Base-by-base conservation (phyloP, 1,284 basidiomycete genomes). In the Irpex rosettiformis region DNA sequence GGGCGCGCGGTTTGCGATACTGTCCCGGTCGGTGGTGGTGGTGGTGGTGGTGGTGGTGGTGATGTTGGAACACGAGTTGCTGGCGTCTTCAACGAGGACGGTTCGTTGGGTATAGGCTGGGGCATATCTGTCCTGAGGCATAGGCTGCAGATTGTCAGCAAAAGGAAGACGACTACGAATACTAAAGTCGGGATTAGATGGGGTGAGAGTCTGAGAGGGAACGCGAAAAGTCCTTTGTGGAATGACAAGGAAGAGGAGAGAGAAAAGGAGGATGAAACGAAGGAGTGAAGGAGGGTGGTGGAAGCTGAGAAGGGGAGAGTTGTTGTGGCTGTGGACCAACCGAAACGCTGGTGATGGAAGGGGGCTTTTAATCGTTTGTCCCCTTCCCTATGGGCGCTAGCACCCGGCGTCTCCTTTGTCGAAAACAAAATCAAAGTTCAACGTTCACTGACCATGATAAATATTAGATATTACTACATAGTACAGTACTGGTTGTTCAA, bases 21-120 rank as follows among this genome's bases (percentile, higher is more conserved):
- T 49, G 30, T 56, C 45, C 47, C 57, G 54, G 48, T 33, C 55
- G 56, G 55, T 51, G 51, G 61, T 49, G 16, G 52, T 60, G 55
- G 52, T 56, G 52, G 56, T 37, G 33, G 33, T n/a, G n/a, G n/a
- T n/a, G n/a, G n/a, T n/a, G 51, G 61, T 49, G 16, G 52, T 60
- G 55, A 52, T 56, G 52, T 58, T 37, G 33, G 33, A 57, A 42
- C 29, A 63, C 51, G 58, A 58, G 43, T 65, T 61, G 37, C 66
- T 62, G 54, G 64, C 62, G 47, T 67, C 65, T 25, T 65, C 64
- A 10, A 63, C 62, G 43, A 55, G 60, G 7, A 53, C 53, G 28
- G 59, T 25, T 22, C 57, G 55, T 59, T 57, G 51, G 33, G 62
- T 52, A 51, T 55, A 45, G 13, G 53, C 49, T 21, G 43, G 55